Evolutionary conservation across 768 basidiomycete genomes (phyloP), one percentile per base, ranked within the genome.

Genomic region (Amanita rubescens): DNA sequence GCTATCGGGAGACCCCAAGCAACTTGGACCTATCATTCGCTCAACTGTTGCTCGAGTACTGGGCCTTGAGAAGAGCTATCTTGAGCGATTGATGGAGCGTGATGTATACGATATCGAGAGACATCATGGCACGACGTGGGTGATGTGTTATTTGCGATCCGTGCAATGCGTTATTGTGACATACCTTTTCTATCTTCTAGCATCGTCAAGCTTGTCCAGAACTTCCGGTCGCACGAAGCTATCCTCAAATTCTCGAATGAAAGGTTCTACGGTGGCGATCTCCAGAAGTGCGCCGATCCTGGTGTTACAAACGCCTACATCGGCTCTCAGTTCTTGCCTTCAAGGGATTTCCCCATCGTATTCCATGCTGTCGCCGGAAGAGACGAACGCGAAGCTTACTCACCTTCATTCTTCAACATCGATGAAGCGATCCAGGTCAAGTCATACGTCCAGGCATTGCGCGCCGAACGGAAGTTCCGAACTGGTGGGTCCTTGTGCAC

Each of bases 351-450:
- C 64, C 84, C 85, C 0, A 65, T 87, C 38, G 65, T 86, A 1
- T 84, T 87, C 65, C 80, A 85, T 61, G 72, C 76, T 2, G 67
- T 85, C 11, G 59, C 67, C 14, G 85, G 85, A 15, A 78, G 78
- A 58, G 84, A 87, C 59, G 75, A 78, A 22, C 75, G 83, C n/a
- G 84, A 87, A 60, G 75, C 77, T 2, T 73, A 76, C 0, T 85
- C 84, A 0, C 85, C 84, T 1, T 86, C 83, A 0, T 86, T 84
- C 64, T 87, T 86, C 71, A 87, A 87, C 54, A 74, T 80, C 34
- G 74, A 80, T 25, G 84, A 87, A 58, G 73, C 71, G 0, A 61
- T 75, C 0, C 75, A 78, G 43, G 79, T 85, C 43, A 78, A 76
- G 57, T 58, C 61, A 0, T 86, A 85, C 55, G 66, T 77, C 0